A percentile compares a stretch with the other conserved stretches of the same genome.
Conservation (phyloP, 139 green algal genomes). For the Chlorella sp. region DNA sequence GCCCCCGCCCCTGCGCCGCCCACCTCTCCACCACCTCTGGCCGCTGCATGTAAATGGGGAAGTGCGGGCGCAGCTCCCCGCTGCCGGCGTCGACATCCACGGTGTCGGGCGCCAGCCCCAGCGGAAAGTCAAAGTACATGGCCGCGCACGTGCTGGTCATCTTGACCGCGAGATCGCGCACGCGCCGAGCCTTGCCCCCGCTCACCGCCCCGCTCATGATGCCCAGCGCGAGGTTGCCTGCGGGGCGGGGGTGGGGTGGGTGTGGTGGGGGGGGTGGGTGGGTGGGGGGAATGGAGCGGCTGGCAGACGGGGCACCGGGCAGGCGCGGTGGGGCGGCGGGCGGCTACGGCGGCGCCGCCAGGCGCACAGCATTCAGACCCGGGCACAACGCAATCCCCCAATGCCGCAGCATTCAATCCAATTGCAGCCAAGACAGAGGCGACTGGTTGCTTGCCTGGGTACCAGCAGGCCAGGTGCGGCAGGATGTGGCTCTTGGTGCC, state of each 20-base stretch:
- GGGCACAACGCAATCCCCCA: too few relatives aligned
- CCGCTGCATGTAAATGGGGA: slow-evolving; percentile 69
- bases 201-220: slow-evolving; percentile 34
- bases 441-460: too few relatives aligned
- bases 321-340: too few relatives aligned
- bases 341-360: too few relatives aligned
- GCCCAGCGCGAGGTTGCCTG: slow-evolving; percentile 63
- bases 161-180: slow-evolving; percentile 47
- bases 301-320: slow-evolving; percentile 3
- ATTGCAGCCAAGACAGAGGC: too few relatives aligned
- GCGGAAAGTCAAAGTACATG: slow-evolving; percentile 40
- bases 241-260: slow-evolving; percentile 72
- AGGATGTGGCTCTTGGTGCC: too few relatives aligned
- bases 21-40: slow-evolving; percentile 75
- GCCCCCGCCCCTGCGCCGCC: too few relatives aligned
- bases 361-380: too few relatives aligned
- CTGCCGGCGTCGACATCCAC: slow-evolving; percentile 35
- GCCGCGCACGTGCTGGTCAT: slow-evolving; percentile 53
- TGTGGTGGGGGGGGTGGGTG: neutral
- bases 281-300: neutral
- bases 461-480: too few relatives aligned
- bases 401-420: too few relatives aligned
- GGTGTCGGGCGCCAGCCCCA: slow-evolving; percentile 60
- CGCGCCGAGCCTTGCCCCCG: slow-evolving; percentile 34
- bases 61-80: too few relatives aligned